A percentile compares a stretch with the other conserved stretches of the same genome.
phyloP scores from a whole-genome alignment of 2,329 filamentous ascomycete genomes.

The Knoxdaviesia proteae region DNA sequence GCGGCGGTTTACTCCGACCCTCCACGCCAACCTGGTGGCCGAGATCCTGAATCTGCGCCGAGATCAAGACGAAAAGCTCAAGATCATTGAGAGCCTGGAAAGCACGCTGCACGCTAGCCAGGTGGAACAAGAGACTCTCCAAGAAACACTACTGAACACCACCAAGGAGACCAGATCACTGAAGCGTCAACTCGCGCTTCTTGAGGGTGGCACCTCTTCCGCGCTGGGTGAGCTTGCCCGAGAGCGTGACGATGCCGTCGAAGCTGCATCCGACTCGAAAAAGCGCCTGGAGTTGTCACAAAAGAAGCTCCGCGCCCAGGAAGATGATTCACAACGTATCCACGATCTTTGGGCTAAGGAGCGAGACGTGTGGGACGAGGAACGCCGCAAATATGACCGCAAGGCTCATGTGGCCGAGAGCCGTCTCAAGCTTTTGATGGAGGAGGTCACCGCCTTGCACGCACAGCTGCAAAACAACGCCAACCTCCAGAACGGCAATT shows the following conservation, averaged over 20 bases:
- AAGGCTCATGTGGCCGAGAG: slow-evolving; percentile 80
- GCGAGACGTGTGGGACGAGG: slow-evolving; percentile 65
- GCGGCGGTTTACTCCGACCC: slow-evolving; percentile 77
- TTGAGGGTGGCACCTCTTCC: slow-evolving; percentile 75
- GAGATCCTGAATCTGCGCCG: slow-evolving; percentile 76
- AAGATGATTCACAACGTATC: slow-evolving; percentile 62
- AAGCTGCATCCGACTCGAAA: slow-evolving; percentile 48
- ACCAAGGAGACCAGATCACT: slow-evolving; percentile 60
- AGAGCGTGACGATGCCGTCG: slow-evolving; percentile 70
- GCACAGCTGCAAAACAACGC: slow-evolving; percentile 23
- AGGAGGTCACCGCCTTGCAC: slow-evolving; percentile 61
- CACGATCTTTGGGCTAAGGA: slow-evolving; percentile 71
- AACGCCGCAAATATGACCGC: slow-evolving; percentile 62
- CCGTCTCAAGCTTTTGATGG: slow-evolving; percentile 62
- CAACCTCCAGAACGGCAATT: slow-evolving; percentile 12
- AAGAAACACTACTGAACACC: slow-evolving; percentile 36
- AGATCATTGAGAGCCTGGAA: slow-evolving; percentile 72
- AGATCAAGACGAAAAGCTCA: slow-evolving; percentile 78
- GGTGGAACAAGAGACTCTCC: slow-evolving; percentile 53
- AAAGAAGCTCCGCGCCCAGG: slow-evolving; percentile 56
- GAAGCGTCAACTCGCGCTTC: slow-evolving; percentile 65
- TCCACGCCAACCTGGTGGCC: slow-evolving; percentile 85
- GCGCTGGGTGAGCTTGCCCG: slow-evolving; percentile 65
- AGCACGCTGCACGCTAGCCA: slow-evolving; percentile 46
- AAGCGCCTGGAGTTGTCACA: slow-evolving; percentile 59